Percentiles rank a stretch among this genome's conserved stretches.
phyloP scores from a whole-genome alignment of 305 asterid genomes.

The Petunia hybrid region DNA sequence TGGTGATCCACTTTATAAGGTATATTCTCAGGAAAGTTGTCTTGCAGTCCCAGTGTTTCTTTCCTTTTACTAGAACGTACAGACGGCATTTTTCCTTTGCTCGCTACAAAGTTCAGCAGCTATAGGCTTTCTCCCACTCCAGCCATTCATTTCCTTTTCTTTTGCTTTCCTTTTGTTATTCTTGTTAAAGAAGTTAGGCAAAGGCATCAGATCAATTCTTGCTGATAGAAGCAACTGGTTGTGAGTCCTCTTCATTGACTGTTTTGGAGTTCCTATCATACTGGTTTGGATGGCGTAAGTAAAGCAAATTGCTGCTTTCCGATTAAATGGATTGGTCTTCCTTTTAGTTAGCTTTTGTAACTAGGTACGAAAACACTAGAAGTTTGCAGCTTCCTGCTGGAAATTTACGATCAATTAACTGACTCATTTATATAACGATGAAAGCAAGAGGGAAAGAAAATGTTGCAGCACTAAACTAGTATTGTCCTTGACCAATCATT shows the following conservation, averaged over 20 bases:
- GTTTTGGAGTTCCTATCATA: neutral
- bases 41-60: neutral
- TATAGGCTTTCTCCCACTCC: neutral
- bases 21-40: constrained; percentile 27
- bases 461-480: neutral
- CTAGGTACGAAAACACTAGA: neutral
- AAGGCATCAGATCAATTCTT: neutral
- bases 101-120: neutral
- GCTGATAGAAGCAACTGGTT: no score
- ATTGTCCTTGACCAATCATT: neutral
- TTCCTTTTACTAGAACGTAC: neutral
- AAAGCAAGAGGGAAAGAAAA: neutral
- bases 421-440: neutral
- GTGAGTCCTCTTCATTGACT: neutral
- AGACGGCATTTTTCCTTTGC: neutral
- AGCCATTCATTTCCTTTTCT: neutral
- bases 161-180: neutral
- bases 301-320: neutral
- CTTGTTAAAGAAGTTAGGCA: neutral
- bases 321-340: neutral
- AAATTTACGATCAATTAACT: neutral
- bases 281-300: neutral
- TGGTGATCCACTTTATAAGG: constrained; percentile 86
- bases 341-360: neutral
- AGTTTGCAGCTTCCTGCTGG: neutral